Evolutionary conservation across 208 protist species (phyloP).

Genomic region (Wallacemonas sp.): DNA sequence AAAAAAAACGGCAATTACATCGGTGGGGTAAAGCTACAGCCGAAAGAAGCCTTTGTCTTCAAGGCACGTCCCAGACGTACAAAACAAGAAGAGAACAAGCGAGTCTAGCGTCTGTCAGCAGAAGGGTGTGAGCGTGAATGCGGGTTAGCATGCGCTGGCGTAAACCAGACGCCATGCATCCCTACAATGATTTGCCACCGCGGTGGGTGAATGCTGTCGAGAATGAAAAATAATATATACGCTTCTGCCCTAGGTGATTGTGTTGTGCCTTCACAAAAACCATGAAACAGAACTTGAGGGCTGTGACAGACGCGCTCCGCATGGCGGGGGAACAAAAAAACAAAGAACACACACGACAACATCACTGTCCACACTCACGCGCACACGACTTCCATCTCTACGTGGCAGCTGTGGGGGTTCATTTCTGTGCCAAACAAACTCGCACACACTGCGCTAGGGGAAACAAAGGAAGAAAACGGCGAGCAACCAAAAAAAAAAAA

Average conservation of each 20-base stretch:
- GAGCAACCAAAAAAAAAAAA: conserved; percentile 10
- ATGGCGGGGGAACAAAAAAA: no score
- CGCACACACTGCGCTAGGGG: background rate
- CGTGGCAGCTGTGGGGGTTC: background rate
- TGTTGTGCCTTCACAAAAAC: background rate
- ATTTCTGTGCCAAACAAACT: conserved; percentile 5
- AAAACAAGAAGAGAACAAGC: background rate
- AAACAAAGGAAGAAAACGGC: conserved; percentile 25
- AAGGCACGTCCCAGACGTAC: no score
- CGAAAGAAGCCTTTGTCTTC: no score
- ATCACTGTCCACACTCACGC: background rate
- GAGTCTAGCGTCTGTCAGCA: no score
- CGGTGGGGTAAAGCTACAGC: background rate
- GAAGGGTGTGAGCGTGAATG: no score
- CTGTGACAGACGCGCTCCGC: no score
- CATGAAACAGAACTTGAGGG: background rate
- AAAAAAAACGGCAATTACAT: conserved; percentile 7
- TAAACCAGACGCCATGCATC: no score
- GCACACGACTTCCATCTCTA: background rate
- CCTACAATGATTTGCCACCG: no score
- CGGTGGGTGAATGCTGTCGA: no score
- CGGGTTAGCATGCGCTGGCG: no score
- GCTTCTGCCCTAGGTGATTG: background rate
- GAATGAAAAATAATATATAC: no score
- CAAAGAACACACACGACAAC: no score